Conservation (phyloP, 2,329 filamentous ascomycete genomes). For the Ilyonectria mors-panacis region DNA sequence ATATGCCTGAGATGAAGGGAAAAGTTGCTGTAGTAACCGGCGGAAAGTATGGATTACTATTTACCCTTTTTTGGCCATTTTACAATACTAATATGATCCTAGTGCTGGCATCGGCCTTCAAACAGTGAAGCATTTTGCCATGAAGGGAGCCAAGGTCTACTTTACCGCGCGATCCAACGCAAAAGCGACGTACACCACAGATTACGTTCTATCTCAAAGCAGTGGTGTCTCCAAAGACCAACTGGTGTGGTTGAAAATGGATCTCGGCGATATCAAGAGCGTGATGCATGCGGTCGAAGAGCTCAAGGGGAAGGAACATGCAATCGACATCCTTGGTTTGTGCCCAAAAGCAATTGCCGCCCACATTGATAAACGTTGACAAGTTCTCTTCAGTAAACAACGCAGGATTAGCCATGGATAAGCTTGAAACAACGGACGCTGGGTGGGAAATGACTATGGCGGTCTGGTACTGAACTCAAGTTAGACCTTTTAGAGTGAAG, state of each 20-base stretch:
- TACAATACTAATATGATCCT: background rate
- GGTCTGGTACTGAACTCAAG: constrained; percentile 29
- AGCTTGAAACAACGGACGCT: constrained; percentile 32
- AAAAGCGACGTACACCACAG: constrained; percentile 32
- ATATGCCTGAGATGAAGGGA: constrained; percentile 42
- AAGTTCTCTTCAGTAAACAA: background rate
- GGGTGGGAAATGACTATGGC: constrained; percentile 47
- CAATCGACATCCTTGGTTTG: constrained; percentile 47
- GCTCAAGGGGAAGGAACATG: constrained; percentile 39
- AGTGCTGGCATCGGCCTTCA: constrained; percentile 45
- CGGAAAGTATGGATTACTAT: constrained; percentile 38
- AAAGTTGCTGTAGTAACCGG: constrained; percentile 48
- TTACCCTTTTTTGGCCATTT: too few species aligned
- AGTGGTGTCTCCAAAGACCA: constrained; percentile 10
- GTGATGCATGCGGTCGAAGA: constrained; percentile 39
- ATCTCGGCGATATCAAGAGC: constrained; percentile 41
- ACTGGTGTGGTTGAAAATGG: constrained; percentile 42
- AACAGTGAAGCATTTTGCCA: constrained; percentile 44
- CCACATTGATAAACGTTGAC: background rate
- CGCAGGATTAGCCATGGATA: constrained; percentile 40
- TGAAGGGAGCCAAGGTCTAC: constrained; percentile 48
- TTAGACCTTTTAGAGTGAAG: background rate
- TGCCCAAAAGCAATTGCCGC: background rate
- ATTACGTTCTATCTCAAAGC: constrained; percentile 7
- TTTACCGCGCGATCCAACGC: constrained; percentile 41